Evolutionary conservation across 2,329 filamentous ascomycete species (phyloP).

Genomic region (Trichoderma guizhouense): DNA sequence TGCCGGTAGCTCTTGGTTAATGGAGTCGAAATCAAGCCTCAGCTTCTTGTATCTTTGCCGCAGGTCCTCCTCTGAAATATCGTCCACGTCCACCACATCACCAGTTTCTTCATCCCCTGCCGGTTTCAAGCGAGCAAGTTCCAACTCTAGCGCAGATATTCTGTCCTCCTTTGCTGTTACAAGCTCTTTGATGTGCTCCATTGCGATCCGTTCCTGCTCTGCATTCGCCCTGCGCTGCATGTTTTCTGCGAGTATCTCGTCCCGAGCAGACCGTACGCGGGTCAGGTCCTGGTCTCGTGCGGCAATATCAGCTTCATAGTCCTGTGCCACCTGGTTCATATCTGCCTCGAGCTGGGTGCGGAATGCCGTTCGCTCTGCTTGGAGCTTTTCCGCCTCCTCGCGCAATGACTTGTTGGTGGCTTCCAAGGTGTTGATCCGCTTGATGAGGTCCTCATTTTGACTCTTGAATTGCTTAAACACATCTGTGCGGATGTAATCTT

Average conservation of each 20-base stretch:
- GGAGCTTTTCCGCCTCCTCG: constrained; percentile 80
- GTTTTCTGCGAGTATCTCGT: constrained; percentile 81
- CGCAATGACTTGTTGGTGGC: constrained; percentile 80
- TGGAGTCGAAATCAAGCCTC: constrained; percentile 74
- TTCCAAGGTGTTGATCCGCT: constrained; percentile 86
- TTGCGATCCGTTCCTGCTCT: constrained; percentile 68
- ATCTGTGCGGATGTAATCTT: constrained; percentile 90
- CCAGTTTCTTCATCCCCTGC: constrained; percentile 46
- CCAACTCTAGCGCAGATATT: constrained; percentile 77
- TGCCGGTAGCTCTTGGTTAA: constrained; percentile 82
- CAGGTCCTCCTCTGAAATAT: constrained; percentile 66
- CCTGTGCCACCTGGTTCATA: constrained; percentile 65
- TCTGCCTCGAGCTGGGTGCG: constrained; percentile 80
- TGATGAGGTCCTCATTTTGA: constrained; percentile 90
- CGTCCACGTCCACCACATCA: constrained; percentile 48
- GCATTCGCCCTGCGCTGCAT: constrained; percentile 74
- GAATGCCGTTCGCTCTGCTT: constrained; percentile 80
- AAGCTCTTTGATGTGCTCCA: constrained; percentile 75
- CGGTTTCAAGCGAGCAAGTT: constrained; percentile 67
- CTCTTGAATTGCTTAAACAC: constrained; percentile 88
- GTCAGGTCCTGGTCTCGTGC: constrained; percentile 80
- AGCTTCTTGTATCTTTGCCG: constrained; percentile 70
- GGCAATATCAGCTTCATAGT: constrained; percentile 78
- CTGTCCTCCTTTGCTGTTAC: constrained; percentile 74
- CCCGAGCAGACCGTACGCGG: constrained; percentile 76